Evolutionary conservation across 2,329 filamentous ascomycete species (phyloP).

Genomic region (Ascochyta fabae): DNA sequence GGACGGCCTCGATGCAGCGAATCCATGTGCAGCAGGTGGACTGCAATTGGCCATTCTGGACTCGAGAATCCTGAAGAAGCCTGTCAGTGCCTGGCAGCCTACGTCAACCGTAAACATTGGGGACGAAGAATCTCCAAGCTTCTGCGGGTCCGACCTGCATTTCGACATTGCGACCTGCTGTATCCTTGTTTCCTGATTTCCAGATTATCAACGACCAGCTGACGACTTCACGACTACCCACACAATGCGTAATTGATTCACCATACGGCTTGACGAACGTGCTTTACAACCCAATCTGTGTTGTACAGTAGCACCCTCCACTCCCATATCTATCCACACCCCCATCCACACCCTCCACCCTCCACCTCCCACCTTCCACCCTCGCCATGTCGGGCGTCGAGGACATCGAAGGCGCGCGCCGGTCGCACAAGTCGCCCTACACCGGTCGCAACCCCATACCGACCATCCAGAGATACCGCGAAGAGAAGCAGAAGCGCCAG

Average conservation of each 20-base stretch:
- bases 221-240: slow-evolving; percentile 5
- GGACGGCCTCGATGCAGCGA: slow-evolving; percentile 19
- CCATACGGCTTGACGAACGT: background rate
- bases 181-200: slow-evolving; percentile 20
- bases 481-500: slow-evolving; percentile 54
- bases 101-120: slow-evolving; percentile 33
- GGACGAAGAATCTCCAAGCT: slow-evolving; percentile 17
- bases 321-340: background rate
- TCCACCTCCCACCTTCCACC: background rate
- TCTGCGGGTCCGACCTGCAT: slow-evolving; percentile 15
- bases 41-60: slow-evolving; percentile 15
- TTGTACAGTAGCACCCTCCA: background rate
- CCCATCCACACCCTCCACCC: background rate
- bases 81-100: slow-evolving; percentile 19
- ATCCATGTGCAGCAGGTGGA: slow-evolving; percentile 25
- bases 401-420: slow-evolving; percentile 47
- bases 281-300: background rate
- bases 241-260: slow-evolving; percentile 9
- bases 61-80: slow-evolving; percentile 11
- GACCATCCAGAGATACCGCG: slow-evolving; percentile 54
- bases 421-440: slow-evolving; percentile 52
- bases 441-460: slow-evolving; percentile 54
- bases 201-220: slow-evolving; percentile 1
- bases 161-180: slow-evolving; percentile 14
- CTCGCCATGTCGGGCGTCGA: slow-evolving; percentile 51